Evolutionary conservation across 768 basidiomycete genomes (phyloP), one percentile per base, ranked within the genome.

Genomic region (Amanita pallidorosea): DNA sequence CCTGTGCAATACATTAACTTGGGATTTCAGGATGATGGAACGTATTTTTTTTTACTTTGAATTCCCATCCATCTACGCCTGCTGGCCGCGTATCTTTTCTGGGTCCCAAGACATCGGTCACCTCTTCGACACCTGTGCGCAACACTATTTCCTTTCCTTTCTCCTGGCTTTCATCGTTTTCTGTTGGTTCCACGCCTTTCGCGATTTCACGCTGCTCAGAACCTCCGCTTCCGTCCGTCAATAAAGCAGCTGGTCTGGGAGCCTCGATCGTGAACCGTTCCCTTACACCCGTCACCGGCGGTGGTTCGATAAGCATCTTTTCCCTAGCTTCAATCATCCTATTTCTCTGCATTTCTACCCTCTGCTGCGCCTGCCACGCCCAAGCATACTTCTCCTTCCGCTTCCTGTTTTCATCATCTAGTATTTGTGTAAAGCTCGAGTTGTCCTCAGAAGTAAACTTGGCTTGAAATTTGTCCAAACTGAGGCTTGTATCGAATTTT

Each of bases 371-470:
- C 37, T 90, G 85, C 83, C 86, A 99, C 2, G 94, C 96, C 96
- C 96, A 99, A 0, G 68, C 79, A 73, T 83, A 91, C 63, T 71
- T 81, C 62, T 89, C 87, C 62, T 81, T 82, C 53, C 92, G 75
- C 57, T 76, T 74, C 64, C 73, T 69, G 62, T 99, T 98, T 72
- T 97, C 95, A 49, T 85, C 81, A 53, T 92, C 81, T 49, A 99
- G 68, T 53, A 98, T 94, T 55, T 89, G 75, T 7, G 92, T 90
- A 63, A 99, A 98, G 53, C 93, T 96, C 5, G 94, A 82, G 64
- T 99, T 99, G 66, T 99, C 96, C 62, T 97, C 93, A 0, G 93
- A 96, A 1, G 96, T 98, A 63, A 90, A 96, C 38, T 77, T 77
- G 0, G 89, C 80, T 63, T 98, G 96, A 64, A 97, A 99, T 13